Evolutionary conservation across 73 alveolate genomes (phyloP).

Genomic region (Tetrahymena borealis): DNA sequence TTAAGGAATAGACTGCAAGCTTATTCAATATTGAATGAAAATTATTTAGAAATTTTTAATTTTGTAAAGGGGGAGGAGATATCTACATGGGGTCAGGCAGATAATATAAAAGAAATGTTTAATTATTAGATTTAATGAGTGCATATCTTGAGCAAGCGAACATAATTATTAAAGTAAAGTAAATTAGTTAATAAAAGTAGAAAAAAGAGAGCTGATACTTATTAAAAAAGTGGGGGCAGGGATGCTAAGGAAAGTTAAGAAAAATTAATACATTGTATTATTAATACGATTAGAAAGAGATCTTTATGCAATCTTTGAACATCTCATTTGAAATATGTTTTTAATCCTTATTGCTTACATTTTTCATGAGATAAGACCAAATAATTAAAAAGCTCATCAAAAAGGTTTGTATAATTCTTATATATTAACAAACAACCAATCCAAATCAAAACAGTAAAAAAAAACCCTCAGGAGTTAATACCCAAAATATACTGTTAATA

Average conservation of each 20-base stretch:
- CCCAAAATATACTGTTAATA: not conserved
- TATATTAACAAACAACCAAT: not conserved
- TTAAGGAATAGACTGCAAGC: not conserved
- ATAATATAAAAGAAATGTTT: not conserved
- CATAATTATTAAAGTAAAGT: not conserved
- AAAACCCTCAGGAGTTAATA: not conserved
- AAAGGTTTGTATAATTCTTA: not conserved
- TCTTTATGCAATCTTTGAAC: not conserved
- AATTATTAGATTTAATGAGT: not conserved
- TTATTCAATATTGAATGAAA: not conserved
- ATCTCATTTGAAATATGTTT: not conserved
- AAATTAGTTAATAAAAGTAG: not conserved
- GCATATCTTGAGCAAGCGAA: not conserved
- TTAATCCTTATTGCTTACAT: not conserved
- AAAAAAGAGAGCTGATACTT: not conserved
- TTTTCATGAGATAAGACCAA: not conserved
- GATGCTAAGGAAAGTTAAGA: not conserved
- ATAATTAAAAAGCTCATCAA: not conserved
- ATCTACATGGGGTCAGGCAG: not conserved
- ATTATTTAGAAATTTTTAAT: not conserved
- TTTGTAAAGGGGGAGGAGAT: not conserved
- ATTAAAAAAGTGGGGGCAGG: conserved; percentile 2
- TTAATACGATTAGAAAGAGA: not conserved
- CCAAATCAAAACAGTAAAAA: not conserved
- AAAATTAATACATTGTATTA: not conserved